Percentiles rank a stretch among this genome's conserved stretches.
Conservation (phyloP, 305 asterid species). For the Fraxinus angustifolia region DNA sequence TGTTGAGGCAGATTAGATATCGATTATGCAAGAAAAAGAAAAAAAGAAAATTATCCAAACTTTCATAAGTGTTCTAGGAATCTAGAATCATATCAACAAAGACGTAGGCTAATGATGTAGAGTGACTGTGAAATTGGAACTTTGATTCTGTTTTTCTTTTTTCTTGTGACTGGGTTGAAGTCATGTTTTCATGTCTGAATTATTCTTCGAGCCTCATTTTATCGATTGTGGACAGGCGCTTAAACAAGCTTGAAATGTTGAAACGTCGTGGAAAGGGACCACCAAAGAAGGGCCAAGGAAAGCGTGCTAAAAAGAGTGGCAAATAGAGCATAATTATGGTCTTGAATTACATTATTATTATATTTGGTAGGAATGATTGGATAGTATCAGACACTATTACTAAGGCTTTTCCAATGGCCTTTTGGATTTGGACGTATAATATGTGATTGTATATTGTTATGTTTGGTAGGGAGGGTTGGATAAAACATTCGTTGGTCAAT, state of each 20-base stretch:
- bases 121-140: not conserved
- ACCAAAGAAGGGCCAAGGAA: constrained; percentile 88
- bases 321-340: constrained; percentile 18
- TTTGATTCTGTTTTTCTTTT: not conserved
- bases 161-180: not conserved
- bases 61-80: not conserved
- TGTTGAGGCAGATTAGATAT: not conserved
- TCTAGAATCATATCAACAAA: not conserved
- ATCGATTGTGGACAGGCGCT: constrained; percentile 45
- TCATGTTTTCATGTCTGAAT: not conserved
- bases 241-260: constrained; percentile 74
- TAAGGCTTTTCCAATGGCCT: not conserved
- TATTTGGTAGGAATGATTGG: not conserved
- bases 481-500: not conserved
- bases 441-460: not conserved
- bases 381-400: not conserved
- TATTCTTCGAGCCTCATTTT: constrained; percentile 7
- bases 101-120: not conserved
- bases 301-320: constrained; percentile 61
- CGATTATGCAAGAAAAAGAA: not conserved
- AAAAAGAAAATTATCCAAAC: not conserved
- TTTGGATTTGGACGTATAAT: not conserved
- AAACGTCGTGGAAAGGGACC: constrained; percentile 96
- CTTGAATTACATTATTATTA: not conserved
- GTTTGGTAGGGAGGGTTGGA: not conserved